Conservation (phyloP, 208 protist species). For the Kentomonas sorsogonicus region DNA sequence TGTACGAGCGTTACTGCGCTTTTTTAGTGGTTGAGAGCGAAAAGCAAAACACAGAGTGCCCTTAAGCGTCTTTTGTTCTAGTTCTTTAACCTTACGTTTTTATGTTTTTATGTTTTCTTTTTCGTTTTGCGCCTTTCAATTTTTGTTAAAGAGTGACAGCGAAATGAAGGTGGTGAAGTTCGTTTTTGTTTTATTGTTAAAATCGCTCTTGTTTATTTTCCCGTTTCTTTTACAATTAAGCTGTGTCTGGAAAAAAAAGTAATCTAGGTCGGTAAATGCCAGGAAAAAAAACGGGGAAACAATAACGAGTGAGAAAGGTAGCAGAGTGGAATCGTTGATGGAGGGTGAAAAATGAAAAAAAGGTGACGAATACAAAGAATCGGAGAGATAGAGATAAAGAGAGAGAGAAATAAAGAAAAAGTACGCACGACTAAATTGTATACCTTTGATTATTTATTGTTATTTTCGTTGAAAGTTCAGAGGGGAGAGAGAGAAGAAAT, state of each 20-base stretch:
- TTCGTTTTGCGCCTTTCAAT: not conserved
- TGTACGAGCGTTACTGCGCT: not conserved
- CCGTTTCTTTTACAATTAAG: too few species aligned
- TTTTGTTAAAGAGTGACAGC: not conserved
- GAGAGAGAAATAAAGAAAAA: not conserved
- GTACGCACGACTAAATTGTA: not conserved
- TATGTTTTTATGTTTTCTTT: too few species aligned
- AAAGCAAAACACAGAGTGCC: not conserved
- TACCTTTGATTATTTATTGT: too few species aligned
- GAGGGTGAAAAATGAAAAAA: not conserved
- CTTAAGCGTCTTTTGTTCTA: too few species aligned
- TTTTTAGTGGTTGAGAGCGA: not conserved
- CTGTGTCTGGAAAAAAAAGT: not conserved
- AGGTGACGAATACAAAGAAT: not conserved
- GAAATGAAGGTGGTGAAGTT: too few species aligned
- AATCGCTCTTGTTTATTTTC: too few species aligned
- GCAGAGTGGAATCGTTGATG: not conserved
- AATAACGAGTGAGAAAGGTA: not conserved
- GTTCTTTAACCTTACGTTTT: too few species aligned
- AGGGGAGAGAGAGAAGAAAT: too few species aligned
- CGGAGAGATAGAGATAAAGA: conserved; percentile 5
- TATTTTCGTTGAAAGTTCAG: too few species aligned
- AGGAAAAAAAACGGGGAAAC: not conserved
- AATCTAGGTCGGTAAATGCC: not conserved
- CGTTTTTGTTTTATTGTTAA: conserved; percentile 1